These are phyloP conservation scores for Jimgerdemannia lactiflua DNA, from an alignment of 192 early-diverging fungal genomes.

Conservation along the genomic window DNA sequence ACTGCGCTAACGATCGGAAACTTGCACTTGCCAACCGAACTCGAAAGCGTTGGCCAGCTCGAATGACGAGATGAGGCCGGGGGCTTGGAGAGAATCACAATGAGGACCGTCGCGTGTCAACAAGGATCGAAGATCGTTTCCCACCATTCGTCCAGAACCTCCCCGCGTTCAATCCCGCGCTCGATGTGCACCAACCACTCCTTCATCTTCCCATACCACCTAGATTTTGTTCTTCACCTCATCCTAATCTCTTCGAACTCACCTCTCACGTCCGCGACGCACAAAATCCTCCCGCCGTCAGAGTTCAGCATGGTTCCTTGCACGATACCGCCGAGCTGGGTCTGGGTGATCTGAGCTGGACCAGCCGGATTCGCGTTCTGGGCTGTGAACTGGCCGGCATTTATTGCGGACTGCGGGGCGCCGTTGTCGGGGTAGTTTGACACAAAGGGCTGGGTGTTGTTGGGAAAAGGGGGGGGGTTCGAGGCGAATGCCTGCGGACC, in stretches of 20 bases:
- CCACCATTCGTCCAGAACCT: too few relatives aligned
- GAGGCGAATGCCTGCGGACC: not conserved
- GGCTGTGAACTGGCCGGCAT: constrained; percentile 9
- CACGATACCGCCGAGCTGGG: not conserved
- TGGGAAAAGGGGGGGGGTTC: not conserved
- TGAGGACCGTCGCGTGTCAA: too few relatives aligned
- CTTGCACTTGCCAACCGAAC: too few relatives aligned
- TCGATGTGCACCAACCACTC: not conserved
- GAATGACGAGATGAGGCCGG: too few relatives aligned
- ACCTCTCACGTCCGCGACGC: constrained; percentile 51
- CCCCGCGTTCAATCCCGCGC: too few relatives aligned
- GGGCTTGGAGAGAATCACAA: too few relatives aligned
- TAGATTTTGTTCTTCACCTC: not conserved
- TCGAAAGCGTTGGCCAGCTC: too few relatives aligned
- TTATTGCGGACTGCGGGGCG: constrained; percentile 1
- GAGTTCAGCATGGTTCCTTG: constrained; percentile 17
- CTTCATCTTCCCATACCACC: not conserved
- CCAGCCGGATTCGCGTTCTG: not conserved
- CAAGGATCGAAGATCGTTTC: too few relatives aligned
- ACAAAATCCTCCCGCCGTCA: constrained; percentile 44
- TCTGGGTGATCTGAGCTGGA: not conserved
- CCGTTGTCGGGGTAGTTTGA: not conserved
- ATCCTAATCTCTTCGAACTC: not conserved
- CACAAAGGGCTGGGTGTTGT: constrained; percentile 3
- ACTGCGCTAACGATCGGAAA: too few relatives aligned